A percentile compares a stretch with the other conserved stretches of the same genome.
phyloP scores from a whole-genome alignment of 2,329 filamentous ascomycete genomes.

The Trichoderma breve region DNA sequence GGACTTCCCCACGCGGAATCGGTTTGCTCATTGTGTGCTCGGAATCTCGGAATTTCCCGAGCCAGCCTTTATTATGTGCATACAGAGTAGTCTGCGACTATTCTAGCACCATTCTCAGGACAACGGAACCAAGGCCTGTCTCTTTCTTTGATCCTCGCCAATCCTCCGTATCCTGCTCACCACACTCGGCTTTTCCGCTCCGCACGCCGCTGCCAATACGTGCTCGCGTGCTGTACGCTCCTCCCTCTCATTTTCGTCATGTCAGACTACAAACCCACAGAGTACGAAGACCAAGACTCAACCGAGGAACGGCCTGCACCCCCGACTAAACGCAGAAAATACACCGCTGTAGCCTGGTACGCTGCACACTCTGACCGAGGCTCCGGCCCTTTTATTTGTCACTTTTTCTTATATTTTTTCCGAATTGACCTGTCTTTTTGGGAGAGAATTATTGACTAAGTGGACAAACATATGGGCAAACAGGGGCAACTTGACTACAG shows the following conservation, averaged over 20 bases:
- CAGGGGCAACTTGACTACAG: conserved; percentile 6
- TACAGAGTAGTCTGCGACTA: neutral
- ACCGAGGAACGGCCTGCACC: neutral
- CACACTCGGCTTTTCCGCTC: neutral
- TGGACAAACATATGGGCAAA: neutral
- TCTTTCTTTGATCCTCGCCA: neutral
- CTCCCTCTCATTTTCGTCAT: neutral
- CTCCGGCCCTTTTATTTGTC: neutral
- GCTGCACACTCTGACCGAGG: neutral
- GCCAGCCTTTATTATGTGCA: neutral
- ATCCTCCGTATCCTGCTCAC: neutral
- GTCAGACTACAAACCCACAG: neutral
- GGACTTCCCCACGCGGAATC: neutral
- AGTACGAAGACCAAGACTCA: neutral
- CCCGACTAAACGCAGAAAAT: conserved; percentile 30
- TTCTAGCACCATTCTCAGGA: neutral
- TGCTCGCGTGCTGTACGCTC: neutral
- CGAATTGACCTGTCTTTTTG: neutral
- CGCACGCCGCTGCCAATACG: neutral
- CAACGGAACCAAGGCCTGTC: neutral
- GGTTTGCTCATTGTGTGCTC: neutral
- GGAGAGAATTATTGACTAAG: neutral
- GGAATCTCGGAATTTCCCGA: neutral
- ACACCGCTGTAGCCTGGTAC: conserved; percentile 40
- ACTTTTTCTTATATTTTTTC: neutral